These are phyloP conservation scores for Trichosporon sp. DNA, from an alignment of 1,284 basidiomycete species.

Conservation along the genomic window DNA sequence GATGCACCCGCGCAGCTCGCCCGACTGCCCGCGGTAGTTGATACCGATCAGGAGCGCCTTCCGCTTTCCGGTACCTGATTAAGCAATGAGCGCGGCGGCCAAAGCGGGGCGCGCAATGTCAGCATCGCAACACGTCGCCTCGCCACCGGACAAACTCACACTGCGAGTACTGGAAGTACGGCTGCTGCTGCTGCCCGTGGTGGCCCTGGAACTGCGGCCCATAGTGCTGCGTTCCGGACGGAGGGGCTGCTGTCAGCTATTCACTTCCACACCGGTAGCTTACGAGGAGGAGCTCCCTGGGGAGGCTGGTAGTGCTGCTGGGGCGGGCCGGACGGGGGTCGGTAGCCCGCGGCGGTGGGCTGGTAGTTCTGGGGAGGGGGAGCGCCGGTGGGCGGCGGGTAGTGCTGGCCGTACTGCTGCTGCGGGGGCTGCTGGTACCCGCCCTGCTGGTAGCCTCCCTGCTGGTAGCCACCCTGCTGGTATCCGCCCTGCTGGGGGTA, in stretches of 20 bases:
- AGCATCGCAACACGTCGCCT: neutral
- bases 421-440: neutral
- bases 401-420: slow-evolving; percentile 3
- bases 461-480: slow-evolving; percentile 2
- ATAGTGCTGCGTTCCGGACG: slow-evolving; percentile 62
- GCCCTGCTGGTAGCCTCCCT: slow-evolving; percentile 1
- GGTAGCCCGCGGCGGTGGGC: slow-evolving; percentile 13
- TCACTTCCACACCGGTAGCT: neutral
- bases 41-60: slow-evolving; percentile 51
- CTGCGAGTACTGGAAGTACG: slow-evolving; percentile 75
- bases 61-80: slow-evolving; percentile 32
- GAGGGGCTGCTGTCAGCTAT: slow-evolving; percentile 35
- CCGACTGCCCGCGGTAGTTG: slow-evolving; percentile 68
- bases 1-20: slow-evolving; percentile 72
- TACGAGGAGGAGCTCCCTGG: slow-evolving; percentile 7
- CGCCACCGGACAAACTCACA: slow-evolving; percentile 51
- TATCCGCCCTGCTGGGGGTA: slow-evolving; percentile 6
- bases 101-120: neutral
- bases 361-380: slow-evolving; percentile 13
- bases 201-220: slow-evolving; percentile 60
- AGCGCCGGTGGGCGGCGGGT: slow-evolving; percentile 16
- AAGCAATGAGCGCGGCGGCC: neutral
- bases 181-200: slow-evolving; percentile 56
- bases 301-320: slow-evolving; percentile 4
- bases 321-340: slow-evolving; percentile 6